phyloP scores from a whole-genome alignment of 768 basidiomycete species.

The Butyriboletus loyo region DNA sequence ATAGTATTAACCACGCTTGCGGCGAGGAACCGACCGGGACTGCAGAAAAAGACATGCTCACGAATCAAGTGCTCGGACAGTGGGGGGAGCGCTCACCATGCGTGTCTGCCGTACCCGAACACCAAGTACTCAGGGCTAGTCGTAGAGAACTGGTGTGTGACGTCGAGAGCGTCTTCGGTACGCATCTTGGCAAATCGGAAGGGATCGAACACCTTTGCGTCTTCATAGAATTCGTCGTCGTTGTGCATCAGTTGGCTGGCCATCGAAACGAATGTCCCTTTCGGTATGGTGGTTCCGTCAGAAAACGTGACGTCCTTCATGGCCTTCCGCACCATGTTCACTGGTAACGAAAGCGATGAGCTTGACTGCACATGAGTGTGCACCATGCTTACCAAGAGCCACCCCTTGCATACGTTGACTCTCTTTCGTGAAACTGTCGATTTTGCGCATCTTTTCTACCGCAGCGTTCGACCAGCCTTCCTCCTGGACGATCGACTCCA shows the following conservation, averaged over 20 bases:
- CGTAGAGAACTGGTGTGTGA: conserved; percentile 34
- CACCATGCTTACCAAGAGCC: conserved; percentile 16
- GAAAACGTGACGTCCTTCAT: conserved; percentile 26
- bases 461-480: conserved; percentile 20
- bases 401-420: conserved; percentile 31
- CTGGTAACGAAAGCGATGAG: background rate
- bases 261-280: conserved; percentile 28
- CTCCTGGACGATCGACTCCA: conserved; percentile 7
- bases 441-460: conserved; percentile 15
- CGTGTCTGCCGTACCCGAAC: conserved; percentile 34
- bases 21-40: conserved; percentile 18
- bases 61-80: background rate
- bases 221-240: conserved; percentile 28
- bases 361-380: background rate
- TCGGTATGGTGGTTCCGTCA: conserved; percentile 37
- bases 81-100: conserved; percentile 3
- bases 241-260: conserved; percentile 24
- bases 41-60: background rate
- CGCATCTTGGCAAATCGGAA: conserved; percentile 41
- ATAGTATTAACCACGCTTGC: conserved; percentile 8
- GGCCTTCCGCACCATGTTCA: conserved; percentile 7
- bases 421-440: conserved; percentile 19
- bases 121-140: conserved; percentile 32
- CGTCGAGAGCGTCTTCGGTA: conserved; percentile 26
- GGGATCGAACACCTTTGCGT: conserved; percentile 23